Base-by-base conservation (phyloP, 306 rosid genomes). In the Prunus mongolica region DNA sequence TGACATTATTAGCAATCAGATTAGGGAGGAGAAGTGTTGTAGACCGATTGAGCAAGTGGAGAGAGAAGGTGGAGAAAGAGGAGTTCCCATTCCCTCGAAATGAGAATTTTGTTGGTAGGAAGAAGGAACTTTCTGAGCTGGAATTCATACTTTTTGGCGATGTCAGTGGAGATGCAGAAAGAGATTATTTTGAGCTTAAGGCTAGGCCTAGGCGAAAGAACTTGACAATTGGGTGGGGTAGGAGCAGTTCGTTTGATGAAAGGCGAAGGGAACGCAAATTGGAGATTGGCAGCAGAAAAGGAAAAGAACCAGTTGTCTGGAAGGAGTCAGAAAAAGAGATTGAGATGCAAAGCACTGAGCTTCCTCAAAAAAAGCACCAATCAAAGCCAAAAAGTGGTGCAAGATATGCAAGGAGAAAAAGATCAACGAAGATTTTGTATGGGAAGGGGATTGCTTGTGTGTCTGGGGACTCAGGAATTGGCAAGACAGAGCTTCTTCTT, bases 361-460 rank as follows among this genome's bases (percentile, higher is more conserved):
- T 83, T 82, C 84, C 96, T 68, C 81, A 80, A 22, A 79, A 80
- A 86, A 80, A 79, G 68, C 80, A 80, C 34, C 88, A 80, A 62
- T 65, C 78, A 32, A 90, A 85, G 86, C 57, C 86, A 44, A 93
- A 86, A 82, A 77, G 78, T 65, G 72, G 88, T 11, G 89, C 87
- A 80, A 88, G 89, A 78, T 74, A 80, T 75, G 73, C 74, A 20
- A 85, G 86, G 85, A 84, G 89, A 77, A 90, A 80, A 84, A 84
- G 83, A 72, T 90, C 91, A 54, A 71, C 69, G 58, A 91, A 84
- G 84, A 82, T 88, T 78, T 58, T 87, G 87, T 86, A 84, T 80
- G 98, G 98, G 58, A 93, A 91, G 81, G 98, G 98, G 65, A 84
- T 91, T 74, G 95, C 93, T 71, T 91, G 95, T 68, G 87, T 93